A percentile compares a stretch with the other conserved stretches of the same genome.
Evolutionary conservation across 352 stramenopile genomes (phyloP).

Genomic region (Phytophthora quininea): DNA sequence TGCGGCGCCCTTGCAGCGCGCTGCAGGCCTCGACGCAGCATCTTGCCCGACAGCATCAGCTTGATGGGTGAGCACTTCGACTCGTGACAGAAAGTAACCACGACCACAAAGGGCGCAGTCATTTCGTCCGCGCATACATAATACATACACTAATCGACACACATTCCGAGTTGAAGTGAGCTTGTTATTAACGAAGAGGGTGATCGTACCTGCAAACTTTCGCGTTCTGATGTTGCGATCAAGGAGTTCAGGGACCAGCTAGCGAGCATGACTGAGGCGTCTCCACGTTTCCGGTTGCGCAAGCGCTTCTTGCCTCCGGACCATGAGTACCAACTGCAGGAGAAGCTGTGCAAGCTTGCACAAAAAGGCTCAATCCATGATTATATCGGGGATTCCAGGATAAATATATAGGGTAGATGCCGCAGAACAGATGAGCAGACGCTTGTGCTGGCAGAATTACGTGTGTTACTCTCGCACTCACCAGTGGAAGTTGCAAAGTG

Average conservation of each 20-base stretch:
- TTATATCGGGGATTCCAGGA: too few species aligned
- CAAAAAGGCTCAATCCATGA: too few species aligned
- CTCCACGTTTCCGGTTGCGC: too few species aligned
- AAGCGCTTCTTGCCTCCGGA: too few species aligned
- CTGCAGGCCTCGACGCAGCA: conserved; percentile 42
- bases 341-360: too few species aligned
- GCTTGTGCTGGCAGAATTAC: background rate
- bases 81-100: background rate
- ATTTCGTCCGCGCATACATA: background rate
- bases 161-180: too few species aligned
- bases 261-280: too few species aligned
- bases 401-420: background rate
- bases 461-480: background rate
- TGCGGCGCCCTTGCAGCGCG: conserved; percentile 20
- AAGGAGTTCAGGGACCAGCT: too few species aligned
- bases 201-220: too few species aligned
- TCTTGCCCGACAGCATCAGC: conserved; percentile 29
- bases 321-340: too few species aligned
- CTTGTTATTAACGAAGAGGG: too few species aligned
- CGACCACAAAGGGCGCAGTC: background rate
- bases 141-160: background rate
- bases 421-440: background rate
- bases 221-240: too few species aligned
- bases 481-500: background rate
- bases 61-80: conserved; percentile 16